These are phyloP conservation scores for Lojkania enalia DNA, from an alignment of 2,329 filamentous ascomycete species.

Conservation along the genomic window DNA sequence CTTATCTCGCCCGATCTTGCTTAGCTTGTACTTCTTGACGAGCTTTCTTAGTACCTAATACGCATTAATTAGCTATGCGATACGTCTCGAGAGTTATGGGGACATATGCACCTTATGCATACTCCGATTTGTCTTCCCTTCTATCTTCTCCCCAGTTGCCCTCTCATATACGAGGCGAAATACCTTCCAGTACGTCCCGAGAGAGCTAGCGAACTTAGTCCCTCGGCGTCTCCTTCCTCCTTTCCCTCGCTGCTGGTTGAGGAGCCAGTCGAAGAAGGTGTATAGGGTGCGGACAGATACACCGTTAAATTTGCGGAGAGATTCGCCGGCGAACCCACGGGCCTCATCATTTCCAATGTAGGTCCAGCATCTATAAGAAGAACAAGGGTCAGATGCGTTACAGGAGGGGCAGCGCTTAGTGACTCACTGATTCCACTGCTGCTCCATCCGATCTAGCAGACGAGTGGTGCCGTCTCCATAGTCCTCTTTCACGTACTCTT, in stretches of 20 bases:
- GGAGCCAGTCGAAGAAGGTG: constrained; percentile 21
- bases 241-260: constrained; percentile 4
- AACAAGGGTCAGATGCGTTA: no score
- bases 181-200: constrained; percentile 22
- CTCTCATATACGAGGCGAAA: constrained; percentile 21
- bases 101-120: constrained; percentile 8
- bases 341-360: constrained; percentile 13
- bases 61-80: neutral
- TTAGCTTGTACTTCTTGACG: constrained; percentile 20
- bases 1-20: constrained; percentile 17
- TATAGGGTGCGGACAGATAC: constrained; percentile 15
- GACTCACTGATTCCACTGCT: constrained; percentile 12
- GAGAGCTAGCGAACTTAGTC: constrained; percentile 18
- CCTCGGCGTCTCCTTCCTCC: constrained; percentile 13
- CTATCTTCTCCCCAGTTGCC: constrained; percentile 15
- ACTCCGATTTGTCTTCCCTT: constrained; percentile 14
- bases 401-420: no score
- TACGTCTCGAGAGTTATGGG: neutral
- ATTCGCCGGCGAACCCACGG: no score
- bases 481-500: constrained; percentile 21
- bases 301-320: constrained; percentile 6
- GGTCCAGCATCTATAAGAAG: constrained; percentile 20
- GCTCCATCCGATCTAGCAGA: constrained; percentile 10
- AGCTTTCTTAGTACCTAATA: constrained; percentile 17
- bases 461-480: constrained; percentile 22